phyloP scores from a whole-genome alignment of 495 filamentous ascomycete species.

The Lepidopterella palustris region DNA sequence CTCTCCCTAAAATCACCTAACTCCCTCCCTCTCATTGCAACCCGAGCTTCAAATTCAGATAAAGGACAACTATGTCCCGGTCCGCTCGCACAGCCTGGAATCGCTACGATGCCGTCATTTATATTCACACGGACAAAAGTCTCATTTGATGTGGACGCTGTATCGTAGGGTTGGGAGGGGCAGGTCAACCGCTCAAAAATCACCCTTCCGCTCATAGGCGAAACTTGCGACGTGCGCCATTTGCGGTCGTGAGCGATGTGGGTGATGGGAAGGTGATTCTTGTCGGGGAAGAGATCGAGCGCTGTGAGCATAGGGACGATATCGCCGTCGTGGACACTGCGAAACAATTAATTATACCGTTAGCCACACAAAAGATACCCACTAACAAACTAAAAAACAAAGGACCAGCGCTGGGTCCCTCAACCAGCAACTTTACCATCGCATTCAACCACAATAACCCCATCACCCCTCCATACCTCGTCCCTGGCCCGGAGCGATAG shows the following conservation, averaged over 20 bases:
- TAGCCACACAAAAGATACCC: not conserved
- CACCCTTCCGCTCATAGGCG: constrained; percentile 55
- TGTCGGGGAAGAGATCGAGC: constrained; percentile 45
- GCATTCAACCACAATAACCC: constrained; percentile 60
- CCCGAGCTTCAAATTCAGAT: constrained; percentile 40
- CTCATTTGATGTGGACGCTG: not conserved
- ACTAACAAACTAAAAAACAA: constrained; percentile 56
- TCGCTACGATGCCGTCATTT: constrained; percentile 51
- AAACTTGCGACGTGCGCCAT: constrained; percentile 51
- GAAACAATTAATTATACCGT: not conserved
- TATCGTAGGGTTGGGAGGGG: too few species aligned
- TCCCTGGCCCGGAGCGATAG: constrained; percentile 56
- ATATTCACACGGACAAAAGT: constrained; percentile 50
- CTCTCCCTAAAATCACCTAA: constrained; percentile 39
- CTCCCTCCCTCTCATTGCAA: constrained; percentile 32
- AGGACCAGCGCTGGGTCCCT: constrained; percentile 45
- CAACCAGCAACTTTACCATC: constrained; percentile 44
- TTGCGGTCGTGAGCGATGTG: constrained; percentile 39
- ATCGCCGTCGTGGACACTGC: constrained; percentile 55
- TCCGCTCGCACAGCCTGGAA: constrained; percentile 47
- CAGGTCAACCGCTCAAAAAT: constrained; percentile 51
- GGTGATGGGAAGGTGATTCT: constrained; percentile 40
- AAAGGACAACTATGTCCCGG: constrained; percentile 50
- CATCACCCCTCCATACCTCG: constrained; percentile 50
- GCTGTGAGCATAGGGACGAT: constrained; percentile 52